phyloP scores from a whole-genome alignment of 108 stramenopile species.

The Nitzschia sp. region DNA sequence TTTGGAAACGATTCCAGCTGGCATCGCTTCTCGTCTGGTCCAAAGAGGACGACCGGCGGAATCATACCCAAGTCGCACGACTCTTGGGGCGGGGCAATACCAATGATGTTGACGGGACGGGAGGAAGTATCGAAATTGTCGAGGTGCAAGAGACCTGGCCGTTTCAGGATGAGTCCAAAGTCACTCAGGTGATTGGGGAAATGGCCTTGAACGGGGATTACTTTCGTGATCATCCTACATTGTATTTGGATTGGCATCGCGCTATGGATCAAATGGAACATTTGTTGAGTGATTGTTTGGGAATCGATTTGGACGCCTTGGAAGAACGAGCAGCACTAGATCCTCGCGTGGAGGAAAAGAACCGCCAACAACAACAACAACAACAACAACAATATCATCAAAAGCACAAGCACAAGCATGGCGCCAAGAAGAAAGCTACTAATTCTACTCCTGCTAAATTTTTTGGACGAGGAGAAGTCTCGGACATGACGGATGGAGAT shows the following conservation, averaged over 20 bases:
- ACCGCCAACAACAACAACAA: background rate
- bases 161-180: constrained; percentile 22
- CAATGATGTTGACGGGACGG: background rate
- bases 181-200: constrained; percentile 14
- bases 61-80: constrained; percentile 9
- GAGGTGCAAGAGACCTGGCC: constrained; percentile 21
- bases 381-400: background rate
- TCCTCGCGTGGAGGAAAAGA: no score
- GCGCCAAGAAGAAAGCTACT: background rate
- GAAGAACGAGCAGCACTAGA: background rate
- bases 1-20: background rate
- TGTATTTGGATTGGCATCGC: constrained; percentile 26
- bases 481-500: background rate
- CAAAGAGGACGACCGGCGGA: background rate
- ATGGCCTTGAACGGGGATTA: constrained; percentile 11
- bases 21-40: background rate
- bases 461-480: background rate
- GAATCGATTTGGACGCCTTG: background rate
- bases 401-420: background rate
- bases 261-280: constrained; percentile 24
- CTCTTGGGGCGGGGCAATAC: background rate
- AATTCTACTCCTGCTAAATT: background rate
- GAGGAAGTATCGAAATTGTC: constrained; percentile 9
- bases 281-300: constrained; percentile 16
- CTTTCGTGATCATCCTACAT: constrained; percentile 13